Base-by-base conservation (phyloP, 2,329 filamentous ascomycete species). In the Zasmidium citrigriseum region DNA sequence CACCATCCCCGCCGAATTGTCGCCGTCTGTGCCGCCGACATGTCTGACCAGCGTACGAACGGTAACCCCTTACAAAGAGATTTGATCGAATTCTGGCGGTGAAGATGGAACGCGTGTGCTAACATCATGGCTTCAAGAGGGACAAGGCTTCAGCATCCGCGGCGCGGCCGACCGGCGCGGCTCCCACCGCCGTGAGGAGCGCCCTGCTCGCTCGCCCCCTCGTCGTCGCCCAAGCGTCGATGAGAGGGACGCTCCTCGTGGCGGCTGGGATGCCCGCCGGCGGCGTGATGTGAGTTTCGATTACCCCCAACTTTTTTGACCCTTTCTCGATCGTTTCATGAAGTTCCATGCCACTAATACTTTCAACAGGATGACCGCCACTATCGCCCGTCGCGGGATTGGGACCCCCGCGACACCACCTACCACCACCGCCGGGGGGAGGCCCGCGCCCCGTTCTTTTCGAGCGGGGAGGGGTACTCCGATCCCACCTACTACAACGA, bases 401-500 rank as follows among this genome's bases (percentile, higher is more conserved):
- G 34, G 34, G 34, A 4, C 34, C 34, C 34, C 34, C 5, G 34
- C 34, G 34, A 27, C 56, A 60, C 44, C 52, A 24, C 34, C 34
- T 41, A 11, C 16, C 34, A n/a, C 34, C 5, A 11, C 16, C 34
- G 34, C 14, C 4, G 7, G 14, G 4, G 12, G 7, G 34, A 41
- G 5, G 34, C 14, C 7, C 34, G 34, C 34, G 7, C 27, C 27
- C 14, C 27, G 27, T 14, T 29, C 27, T 29, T 7, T 29, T 29
- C 27, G 27, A 29, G 27, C 27, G 27, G 27, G 27, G 45, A 20
- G 12, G 58, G 58, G 24, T 49, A 56, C 16, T 55, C 47, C n/a
- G 62, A 66, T 22, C 41, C 50, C 4, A 27, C 47, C 29, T 41
- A 47, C 18, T 65, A 67, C 53, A 57, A 60, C 14, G 57, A 65